These are phyloP conservation scores for Orbilia quercus DNA, from an alignment of 2,329 filamentous ascomycete species.

Conservation along the genomic window DNA sequence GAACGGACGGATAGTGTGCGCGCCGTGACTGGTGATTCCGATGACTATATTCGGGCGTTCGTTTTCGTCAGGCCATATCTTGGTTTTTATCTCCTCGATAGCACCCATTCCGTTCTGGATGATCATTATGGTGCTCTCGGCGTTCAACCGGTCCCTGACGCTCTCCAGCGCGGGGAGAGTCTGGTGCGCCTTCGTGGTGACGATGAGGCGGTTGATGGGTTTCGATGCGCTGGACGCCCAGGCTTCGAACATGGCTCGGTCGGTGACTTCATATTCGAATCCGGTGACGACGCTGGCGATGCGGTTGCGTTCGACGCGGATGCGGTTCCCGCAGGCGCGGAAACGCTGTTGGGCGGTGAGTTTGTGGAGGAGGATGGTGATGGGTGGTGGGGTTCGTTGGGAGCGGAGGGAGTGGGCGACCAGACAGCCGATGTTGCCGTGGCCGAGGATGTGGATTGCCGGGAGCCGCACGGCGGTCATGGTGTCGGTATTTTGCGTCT, in stretches of 20 bases:
- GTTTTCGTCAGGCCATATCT: constrained; percentile 75
- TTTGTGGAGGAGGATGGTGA: constrained; percentile 83
- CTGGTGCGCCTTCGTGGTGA: constrained; percentile 78
- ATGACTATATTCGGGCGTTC: constrained; percentile 80
- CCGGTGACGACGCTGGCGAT: constrained; percentile 61
- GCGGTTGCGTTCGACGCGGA: constrained; percentile 64
- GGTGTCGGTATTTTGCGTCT: constrained; percentile 61
- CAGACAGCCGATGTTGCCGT: constrained; percentile 83
- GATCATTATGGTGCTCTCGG: constrained; percentile 77
- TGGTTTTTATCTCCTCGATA: constrained; percentile 78
- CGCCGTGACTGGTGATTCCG: constrained; percentile 73
- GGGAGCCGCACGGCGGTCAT: constrained; percentile 54
- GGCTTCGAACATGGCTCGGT: constrained; percentile 40
- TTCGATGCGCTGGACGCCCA: constrained; percentile 28
- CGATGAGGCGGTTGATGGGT: constrained; percentile 76
- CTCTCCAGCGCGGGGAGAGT: constrained; percentile 75
- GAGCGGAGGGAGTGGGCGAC: constrained; percentile 78
- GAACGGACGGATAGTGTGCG: constrained; percentile 67
- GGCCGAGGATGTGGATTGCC: constrained; percentile 80
- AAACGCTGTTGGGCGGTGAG: constrained; percentile 67
- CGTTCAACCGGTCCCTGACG: constrained; percentile 75
- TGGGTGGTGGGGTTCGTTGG: constrained; percentile 72
- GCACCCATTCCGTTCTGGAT: constrained; percentile 85
- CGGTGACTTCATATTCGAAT: constrained; percentile 60
- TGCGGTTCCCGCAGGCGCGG: constrained; percentile 64